A percentile compares a stretch with the other conserved stretches of the same genome.
These are phyloP conservation scores for Omphalotus olearius DNA, from an alignment of 1,284 basidiomycete species.

Conservation along the genomic window DNA sequence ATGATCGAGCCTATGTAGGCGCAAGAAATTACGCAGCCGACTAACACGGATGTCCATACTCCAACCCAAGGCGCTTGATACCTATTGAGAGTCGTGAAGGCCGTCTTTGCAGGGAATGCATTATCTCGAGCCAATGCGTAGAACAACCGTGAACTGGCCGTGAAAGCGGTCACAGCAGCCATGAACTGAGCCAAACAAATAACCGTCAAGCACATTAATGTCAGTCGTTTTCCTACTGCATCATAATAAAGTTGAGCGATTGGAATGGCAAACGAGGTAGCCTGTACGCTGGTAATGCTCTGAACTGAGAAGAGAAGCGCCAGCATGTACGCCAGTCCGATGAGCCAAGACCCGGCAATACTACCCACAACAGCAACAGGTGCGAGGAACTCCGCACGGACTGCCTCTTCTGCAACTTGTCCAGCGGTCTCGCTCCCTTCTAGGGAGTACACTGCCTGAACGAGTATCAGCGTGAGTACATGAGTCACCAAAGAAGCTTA, in stretches of 20 bases:
- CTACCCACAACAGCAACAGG: slow-evolving; percentile 52
- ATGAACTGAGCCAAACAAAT: slow-evolving; percentile 50
- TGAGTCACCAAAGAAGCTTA: slow-evolving; percentile 10
- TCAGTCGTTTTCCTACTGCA: slow-evolving; percentile 44
- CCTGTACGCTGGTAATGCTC: slow-evolving; percentile 44
- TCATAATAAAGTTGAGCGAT: slow-evolving; percentile 58
- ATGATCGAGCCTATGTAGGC: slow-evolving; percentile 55
- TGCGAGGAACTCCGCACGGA: slow-evolving; percentile 51
- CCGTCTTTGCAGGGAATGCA: slow-evolving; percentile 41
- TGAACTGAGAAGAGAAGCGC: slow-evolving; percentile 57
- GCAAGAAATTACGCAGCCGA: slow-evolving; percentile 54
- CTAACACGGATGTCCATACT: slow-evolving; percentile 49
- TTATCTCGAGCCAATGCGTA: slow-evolving; percentile 55
- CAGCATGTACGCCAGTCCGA: slow-evolving; percentile 57
- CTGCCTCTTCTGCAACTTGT: slow-evolving; percentile 58
- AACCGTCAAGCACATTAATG: slow-evolving; percentile 49
- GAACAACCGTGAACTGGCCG: slow-evolving; percentile 52
- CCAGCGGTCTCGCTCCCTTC: slow-evolving; percentile 64
- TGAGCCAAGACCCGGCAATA: slow-evolving; percentile 58
- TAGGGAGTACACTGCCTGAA: slow-evolving; percentile 54
- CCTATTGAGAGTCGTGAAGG: slow-evolving; percentile 47
- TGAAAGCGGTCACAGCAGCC: slow-evolving; percentile 58
- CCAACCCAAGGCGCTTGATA: slow-evolving; percentile 54
- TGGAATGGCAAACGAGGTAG: slow-evolving; percentile 49
- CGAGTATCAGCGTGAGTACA: neutral